These are phyloP conservation scores for Tillandsia fasciculata DNA, from an alignment of 176 grass and related monocot genomes.

Conservation along the genomic window DNA sequence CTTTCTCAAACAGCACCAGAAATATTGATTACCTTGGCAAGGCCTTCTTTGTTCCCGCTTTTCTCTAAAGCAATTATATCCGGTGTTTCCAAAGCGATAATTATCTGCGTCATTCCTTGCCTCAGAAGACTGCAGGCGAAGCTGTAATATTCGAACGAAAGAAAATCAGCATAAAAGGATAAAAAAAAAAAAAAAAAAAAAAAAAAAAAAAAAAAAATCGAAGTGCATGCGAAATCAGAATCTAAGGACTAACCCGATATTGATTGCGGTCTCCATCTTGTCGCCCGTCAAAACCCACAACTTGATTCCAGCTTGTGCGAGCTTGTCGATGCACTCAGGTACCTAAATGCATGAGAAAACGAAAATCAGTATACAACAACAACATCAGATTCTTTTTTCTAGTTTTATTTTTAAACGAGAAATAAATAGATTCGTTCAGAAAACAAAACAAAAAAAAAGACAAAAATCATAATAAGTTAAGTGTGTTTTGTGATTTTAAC, in stretches of 20 bases:
- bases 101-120: conserved; percentile 95
- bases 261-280: conserved; percentile 99
- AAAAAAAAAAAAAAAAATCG: not conserved
- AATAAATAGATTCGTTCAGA: not conserved
- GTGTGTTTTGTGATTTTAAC: too few species aligned
- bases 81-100: conserved; percentile 54
- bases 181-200: conserved; percentile 21
- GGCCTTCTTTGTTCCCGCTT: conserved; percentile 57
- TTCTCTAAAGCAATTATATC: conserved; percentile 83
- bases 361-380: not conserved
- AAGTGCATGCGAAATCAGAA: not conserved
- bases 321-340: conserved; percentile 96
- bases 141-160: conserved; percentile 36
- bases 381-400: not conserved
- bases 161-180: conserved; percentile 28
- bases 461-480: too few species aligned
- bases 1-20: not conserved
- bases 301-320: conserved; percentile 93
- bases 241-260: conserved; percentile 66
- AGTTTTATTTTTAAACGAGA: not conserved
- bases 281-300: conserved; percentile 97
- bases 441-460: too few species aligned
- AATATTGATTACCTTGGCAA: conserved; percentile 49
- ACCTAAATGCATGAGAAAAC: conserved; percentile 44
- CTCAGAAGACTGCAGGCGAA: conserved; percentile 95